phyloP scores from a whole-genome alignment of 768 basidiomycete species.

The Saitozyma sp. region DNA sequence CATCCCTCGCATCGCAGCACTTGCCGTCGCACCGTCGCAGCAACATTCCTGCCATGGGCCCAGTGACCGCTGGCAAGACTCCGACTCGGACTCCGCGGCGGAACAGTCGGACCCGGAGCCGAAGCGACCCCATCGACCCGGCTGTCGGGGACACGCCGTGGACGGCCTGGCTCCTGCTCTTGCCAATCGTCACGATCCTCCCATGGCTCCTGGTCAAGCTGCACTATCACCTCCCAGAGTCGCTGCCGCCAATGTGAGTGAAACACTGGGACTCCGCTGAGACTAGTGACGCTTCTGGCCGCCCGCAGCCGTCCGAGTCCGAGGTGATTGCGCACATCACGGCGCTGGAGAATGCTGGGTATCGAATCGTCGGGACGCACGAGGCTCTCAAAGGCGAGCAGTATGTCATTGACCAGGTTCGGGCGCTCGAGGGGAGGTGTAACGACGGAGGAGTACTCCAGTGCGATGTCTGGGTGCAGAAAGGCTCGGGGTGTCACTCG shows the following conservation, averaged over 20 bases:
- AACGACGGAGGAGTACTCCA: conserved; percentile 68
- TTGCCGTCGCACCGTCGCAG: too few species aligned
- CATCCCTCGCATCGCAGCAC: too few species aligned
- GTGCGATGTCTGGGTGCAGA: conserved; percentile 88
- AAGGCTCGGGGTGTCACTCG: conserved; percentile 85
- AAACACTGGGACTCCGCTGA: not conserved
- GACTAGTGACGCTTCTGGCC: conserved; percentile 27
- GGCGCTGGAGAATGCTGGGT: conserved; percentile 75
- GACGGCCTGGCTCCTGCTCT: conserved; percentile 14
- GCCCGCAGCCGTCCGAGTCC: conserved; percentile 40
- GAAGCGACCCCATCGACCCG: not conserved
- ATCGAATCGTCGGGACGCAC: conserved; percentile 82
- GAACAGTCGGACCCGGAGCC: too few species aligned
- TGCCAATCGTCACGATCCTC: conserved; percentile 28
- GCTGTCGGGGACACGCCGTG: not conserved
- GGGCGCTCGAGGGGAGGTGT: conserved; percentile 65
- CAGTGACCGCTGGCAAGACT: too few species aligned
- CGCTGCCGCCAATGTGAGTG: conserved; percentile 22
- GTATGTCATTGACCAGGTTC: conserved; percentile 73
- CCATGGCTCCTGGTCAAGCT: conserved; percentile 23
- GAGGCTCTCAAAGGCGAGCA: conserved; percentile 82
- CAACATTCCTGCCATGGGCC: too few species aligned
- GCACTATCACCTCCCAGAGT: conserved; percentile 30
- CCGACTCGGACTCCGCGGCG: too few species aligned
- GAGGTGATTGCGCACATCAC: conserved; percentile 39